These are phyloP conservation scores for Pseudohalonectria lignicola DNA, from an alignment of 2,329 filamentous ascomycete genomes.

Conservation along the genomic window DNA sequence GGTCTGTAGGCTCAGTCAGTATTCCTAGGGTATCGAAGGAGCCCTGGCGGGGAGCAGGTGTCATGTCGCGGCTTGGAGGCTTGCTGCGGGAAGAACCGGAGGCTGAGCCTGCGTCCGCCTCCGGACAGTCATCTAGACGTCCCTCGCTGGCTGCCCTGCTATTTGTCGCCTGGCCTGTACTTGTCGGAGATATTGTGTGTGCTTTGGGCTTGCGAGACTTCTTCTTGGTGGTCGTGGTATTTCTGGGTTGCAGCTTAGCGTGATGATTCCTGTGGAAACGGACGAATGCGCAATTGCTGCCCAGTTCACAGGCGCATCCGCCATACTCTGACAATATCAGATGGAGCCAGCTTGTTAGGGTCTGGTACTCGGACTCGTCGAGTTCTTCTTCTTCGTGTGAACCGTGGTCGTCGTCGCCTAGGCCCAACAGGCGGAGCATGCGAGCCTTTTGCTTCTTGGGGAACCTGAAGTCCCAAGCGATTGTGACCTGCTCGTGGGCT, in stretches of 20 bases:
- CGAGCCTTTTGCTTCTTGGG: constrained; percentile 41
- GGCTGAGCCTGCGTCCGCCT: constrained; percentile 38
- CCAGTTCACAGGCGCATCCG: constrained; percentile 63
- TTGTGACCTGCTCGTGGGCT: constrained; percentile 51
- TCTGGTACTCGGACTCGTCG: constrained; percentile 48
- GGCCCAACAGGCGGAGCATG: constrained; percentile 48
- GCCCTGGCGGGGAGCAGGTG: constrained; percentile 42
- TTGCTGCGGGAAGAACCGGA: constrained; percentile 50
- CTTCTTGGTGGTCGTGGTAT: constrained; percentile 26
- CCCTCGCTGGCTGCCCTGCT: constrained; percentile 55
- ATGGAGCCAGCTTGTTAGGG: constrained; percentile 54
- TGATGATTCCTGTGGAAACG: constrained; percentile 51
- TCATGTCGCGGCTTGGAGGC: constrained; percentile 54
- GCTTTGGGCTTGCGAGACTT: constrained; percentile 44
- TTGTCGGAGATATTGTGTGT: constrained; percentile 48
- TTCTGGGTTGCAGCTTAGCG: constrained; percentile 29
- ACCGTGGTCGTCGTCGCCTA: constrained; percentile 46
- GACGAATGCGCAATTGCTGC: constrained; percentile 50
- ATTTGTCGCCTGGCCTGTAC: constrained; percentile 49
- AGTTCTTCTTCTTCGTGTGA: constrained; percentile 40
- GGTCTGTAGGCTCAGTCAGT: constrained; percentile 52
- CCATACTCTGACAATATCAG: constrained; percentile 67
- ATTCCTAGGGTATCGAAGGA: constrained; percentile 49
- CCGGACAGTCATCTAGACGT: constrained; percentile 40
- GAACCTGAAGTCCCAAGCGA: constrained; percentile 57